These are phyloP conservation scores for Aspergillus sp. DNA, from an alignment of 2,329 filamentous ascomycete species.

Conservation along the genomic window DNA sequence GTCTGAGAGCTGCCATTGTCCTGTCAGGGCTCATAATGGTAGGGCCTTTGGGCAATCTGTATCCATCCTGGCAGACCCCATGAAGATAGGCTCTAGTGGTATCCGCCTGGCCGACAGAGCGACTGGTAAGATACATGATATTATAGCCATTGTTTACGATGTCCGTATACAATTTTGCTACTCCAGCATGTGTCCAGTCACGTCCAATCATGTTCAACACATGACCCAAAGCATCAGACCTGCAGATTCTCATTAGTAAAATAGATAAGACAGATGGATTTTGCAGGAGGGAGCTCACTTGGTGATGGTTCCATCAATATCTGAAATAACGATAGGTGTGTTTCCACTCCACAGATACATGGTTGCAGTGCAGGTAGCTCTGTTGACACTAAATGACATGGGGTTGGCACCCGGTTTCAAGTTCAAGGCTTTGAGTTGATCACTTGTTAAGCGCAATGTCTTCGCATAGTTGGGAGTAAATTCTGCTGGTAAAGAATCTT, in stretches of 20 bases:
- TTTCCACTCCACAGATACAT: constrained; percentile 95
- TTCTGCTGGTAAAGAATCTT: constrained; percentile 52
- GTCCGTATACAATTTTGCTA: constrained; percentile 95
- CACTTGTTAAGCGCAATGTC: constrained; percentile 88
- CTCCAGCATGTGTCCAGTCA: constrained; percentile 95
- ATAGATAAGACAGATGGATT: background rate
- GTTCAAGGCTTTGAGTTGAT: constrained; percentile 82
- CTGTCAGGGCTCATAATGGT: constrained; percentile 94
- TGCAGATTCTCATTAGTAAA: constrained; percentile 19
- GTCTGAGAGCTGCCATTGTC: constrained; percentile 85
- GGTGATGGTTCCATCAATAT: constrained; percentile 98
- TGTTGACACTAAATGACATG: constrained; percentile 95
- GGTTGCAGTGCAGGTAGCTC: constrained; percentile 82
- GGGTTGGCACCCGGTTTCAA: constrained; percentile 82
- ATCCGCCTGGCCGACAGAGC: constrained; percentile 90
- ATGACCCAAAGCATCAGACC: constrained; percentile 85
- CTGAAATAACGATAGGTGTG: constrained; percentile 91
- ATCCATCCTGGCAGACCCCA: constrained; percentile 83
- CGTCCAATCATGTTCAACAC: constrained; percentile 94
- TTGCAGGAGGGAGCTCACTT: constrained; percentile 50
- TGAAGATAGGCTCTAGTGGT: constrained; percentile 84
- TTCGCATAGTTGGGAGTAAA: constrained; percentile 90
- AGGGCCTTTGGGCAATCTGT: constrained; percentile 79
- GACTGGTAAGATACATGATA: constrained; percentile 94
- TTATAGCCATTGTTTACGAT: constrained; percentile 96